Conservation (phyloP, 2,329 filamentous ascomycete species). For the Cytospora schulzeri region DNA sequence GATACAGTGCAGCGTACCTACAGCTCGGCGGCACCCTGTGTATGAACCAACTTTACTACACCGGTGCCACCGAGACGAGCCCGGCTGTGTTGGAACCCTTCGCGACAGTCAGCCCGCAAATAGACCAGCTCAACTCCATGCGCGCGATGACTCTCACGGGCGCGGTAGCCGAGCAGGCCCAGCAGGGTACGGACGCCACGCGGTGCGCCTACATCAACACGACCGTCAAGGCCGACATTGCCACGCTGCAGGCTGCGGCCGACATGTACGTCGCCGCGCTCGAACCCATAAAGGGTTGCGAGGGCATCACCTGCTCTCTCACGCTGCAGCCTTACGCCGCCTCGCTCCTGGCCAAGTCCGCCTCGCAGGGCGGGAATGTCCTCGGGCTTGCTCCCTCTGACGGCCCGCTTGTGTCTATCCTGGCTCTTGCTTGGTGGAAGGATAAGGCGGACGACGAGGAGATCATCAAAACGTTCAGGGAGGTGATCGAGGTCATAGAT, state of each 20-base stretch:
- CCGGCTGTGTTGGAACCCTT: slow-evolving; percentile 24
- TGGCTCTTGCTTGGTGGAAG: slow-evolving; percentile 29
- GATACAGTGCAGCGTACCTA: slow-evolving; percentile 23
- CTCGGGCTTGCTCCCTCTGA: slow-evolving; percentile 28
- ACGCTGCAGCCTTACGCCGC: slow-evolving; percentile 31
- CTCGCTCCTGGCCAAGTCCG: slow-evolving; percentile 28
- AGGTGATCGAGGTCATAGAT: slow-evolving; percentile 27
- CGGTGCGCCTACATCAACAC: slow-evolving; percentile 22
- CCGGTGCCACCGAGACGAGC: slow-evolving; percentile 13
- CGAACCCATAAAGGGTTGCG: slow-evolving; percentile 27
- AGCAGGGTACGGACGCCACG: slow-evolving; percentile 2
- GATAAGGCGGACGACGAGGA: slow-evolving; percentile 29
- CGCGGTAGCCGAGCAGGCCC: slow-evolving; percentile 7
- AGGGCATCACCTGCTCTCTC: slow-evolving; percentile 27
- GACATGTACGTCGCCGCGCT: slow-evolving; percentile 21
- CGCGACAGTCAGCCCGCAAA: slow-evolving; percentile 21
- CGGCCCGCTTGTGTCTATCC: slow-evolving; percentile 29
- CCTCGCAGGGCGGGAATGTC: slow-evolving; percentile 27
- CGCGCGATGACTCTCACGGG: not conserved
- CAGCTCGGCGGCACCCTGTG: slow-evolving; percentile 26
- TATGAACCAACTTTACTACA: slow-evolving; percentile 27
- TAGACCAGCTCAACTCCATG: slow-evolving; percentile 16
- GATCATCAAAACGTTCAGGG: slow-evolving; percentile 20
- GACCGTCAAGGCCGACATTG: slow-evolving; percentile 10
- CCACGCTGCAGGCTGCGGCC: slow-evolving; percentile 6